Percentiles rank a stretch among this genome's conserved stretches.
Evolutionary conservation across 345 rosid genomes (phyloP).

Genomic region (Aquilaria yunnanensis): DNA sequence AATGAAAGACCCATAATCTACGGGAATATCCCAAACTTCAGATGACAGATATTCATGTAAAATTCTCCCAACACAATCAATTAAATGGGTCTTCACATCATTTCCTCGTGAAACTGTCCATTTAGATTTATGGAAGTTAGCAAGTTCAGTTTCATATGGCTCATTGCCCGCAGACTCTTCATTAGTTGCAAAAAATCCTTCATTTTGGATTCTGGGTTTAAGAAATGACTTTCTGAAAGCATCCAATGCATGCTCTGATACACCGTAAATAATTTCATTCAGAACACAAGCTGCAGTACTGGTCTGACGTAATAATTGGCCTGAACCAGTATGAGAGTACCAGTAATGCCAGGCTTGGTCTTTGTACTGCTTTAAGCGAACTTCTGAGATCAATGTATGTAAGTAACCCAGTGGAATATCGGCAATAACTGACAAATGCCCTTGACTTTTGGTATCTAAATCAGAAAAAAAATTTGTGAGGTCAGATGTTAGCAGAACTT

Average conservation of each 20-base stretch:
- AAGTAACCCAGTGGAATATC: slow-evolving; percentile 72
- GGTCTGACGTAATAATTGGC: slow-evolving; percentile 76
- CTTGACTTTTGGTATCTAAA: slow-evolving; percentile 55
- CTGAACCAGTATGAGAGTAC: slow-evolving; percentile 72
- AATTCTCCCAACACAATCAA: slow-evolving; percentile 75
- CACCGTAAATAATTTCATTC: slow-evolving; percentile 86
- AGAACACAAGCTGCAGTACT: slow-evolving; percentile 74
- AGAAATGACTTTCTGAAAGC: slow-evolving; percentile 45
- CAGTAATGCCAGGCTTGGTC: slow-evolving; percentile 79
- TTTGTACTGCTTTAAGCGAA: slow-evolving; percentile 54
- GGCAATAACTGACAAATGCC: slow-evolving; percentile 51
- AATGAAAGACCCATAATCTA: slow-evolving; percentile 36
- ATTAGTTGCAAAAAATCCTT: slow-evolving; percentile 18
- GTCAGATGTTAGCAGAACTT: too few species aligned
- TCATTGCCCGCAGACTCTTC: slow-evolving; percentile 15
- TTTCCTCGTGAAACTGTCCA: slow-evolving; percentile 55
- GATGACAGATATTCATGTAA: slow-evolving; percentile 79
- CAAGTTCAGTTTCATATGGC: slow-evolving; percentile 7
- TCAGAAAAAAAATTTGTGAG: slow-evolving; percentile 12
- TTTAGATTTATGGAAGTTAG: slow-evolving; percentile 18
- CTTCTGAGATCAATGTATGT: slow-evolving; percentile 61
- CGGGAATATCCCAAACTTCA: slow-evolving; percentile 86
- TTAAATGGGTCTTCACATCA: slow-evolving; percentile 39
- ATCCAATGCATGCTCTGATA: slow-evolving; percentile 58
- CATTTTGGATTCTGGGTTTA: slow-evolving; percentile 33